Evolutionary conservation across 306 rosid species (phyloP).

Genomic region (Vigna trinervia): DNA sequence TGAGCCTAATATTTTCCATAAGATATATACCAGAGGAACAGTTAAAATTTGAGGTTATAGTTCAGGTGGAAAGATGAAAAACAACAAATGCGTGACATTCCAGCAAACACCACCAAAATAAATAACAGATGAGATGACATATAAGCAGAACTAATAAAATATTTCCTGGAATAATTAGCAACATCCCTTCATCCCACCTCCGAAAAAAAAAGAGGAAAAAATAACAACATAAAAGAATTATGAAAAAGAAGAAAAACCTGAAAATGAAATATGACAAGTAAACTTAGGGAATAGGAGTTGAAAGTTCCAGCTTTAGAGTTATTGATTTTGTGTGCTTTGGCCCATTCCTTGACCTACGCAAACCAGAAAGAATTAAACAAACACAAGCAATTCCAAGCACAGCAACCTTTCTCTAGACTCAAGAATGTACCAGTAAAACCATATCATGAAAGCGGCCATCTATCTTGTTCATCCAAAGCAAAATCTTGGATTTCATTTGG

Average conservation of each 20-base stretch:
- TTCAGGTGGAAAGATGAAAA: slow-evolving; percentile 30
- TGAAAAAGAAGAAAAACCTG: slow-evolving; percentile 66
- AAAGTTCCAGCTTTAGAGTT: slow-evolving; percentile 74
- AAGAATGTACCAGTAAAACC: slow-evolving; percentile 82
- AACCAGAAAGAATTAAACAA: slow-evolving; percentile 49
- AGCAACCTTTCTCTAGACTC: slow-evolving; percentile 38
- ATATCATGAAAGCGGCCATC: slow-evolving; percentile 81
- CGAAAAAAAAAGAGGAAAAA: not conserved
- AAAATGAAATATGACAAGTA: slow-evolving; percentile 90
- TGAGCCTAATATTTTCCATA: slow-evolving; percentile 15
- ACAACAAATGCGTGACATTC: slow-evolving; percentile 7
- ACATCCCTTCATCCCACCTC: not conserved
- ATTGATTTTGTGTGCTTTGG: slow-evolving; percentile 82
- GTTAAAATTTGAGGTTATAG: slow-evolving; percentile 29
- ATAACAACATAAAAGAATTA: slow-evolving; percentile 32
- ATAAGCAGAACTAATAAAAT: slow-evolving; percentile 28
- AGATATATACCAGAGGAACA: slow-evolving; percentile 18
- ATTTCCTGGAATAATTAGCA: not conserved
- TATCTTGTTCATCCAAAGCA: slow-evolving; percentile 72
- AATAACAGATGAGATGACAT: slow-evolving; percentile 30
- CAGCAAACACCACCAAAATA: slow-evolving; percentile 41
- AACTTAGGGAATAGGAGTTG: slow-evolving; percentile 87
- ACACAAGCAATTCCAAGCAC: slow-evolving; percentile 38
- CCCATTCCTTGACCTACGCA: slow-evolving; percentile 98
- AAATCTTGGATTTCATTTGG: slow-evolving; percentile 79